These are phyloP conservation scores for Candida railenensis DNA, from an alignment of 805 yeast species.

Conservation along the genomic window DNA sequence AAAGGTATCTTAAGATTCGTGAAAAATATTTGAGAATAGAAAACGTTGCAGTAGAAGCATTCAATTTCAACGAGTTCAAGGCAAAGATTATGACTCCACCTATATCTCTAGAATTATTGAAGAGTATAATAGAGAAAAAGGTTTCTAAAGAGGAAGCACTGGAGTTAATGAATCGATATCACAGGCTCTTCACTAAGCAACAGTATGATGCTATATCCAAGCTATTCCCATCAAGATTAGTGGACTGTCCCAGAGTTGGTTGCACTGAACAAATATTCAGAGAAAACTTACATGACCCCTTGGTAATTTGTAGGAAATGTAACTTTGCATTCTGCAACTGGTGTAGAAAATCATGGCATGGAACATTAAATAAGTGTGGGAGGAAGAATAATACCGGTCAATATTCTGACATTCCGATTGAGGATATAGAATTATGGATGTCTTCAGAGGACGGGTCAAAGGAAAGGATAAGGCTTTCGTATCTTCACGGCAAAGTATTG, in stretches of 20 bases:
- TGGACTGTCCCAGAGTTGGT: conserved; percentile 46
- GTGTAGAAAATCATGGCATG: conserved; percentile 65
- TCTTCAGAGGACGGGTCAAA: conserved; percentile 25
- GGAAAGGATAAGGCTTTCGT: conserved; percentile 31
- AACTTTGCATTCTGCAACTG: conserved; percentile 53
- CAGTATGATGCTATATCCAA: conserved; percentile 44
- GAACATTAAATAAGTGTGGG: conserved; percentile 46
- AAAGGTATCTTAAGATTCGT: conserved; percentile 13
- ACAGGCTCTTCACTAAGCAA: conserved; percentile 32
- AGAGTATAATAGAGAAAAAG: conserved; percentile 20
- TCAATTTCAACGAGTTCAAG: conserved; percentile 31
- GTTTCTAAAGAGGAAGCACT: conserved; percentile 4
- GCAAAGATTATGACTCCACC: conserved; percentile 39
- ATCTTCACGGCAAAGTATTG: conserved; percentile 45
- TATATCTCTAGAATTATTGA: conserved; percentile 33
- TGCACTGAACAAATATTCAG: conserved; percentile 50
- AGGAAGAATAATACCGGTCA: conserved; percentile 10
- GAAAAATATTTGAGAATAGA: conserved; percentile 19
- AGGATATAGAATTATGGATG: conserved; percentile 37
- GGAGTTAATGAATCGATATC: conserved; percentile 35
- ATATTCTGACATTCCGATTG: conserved; percentile 27
- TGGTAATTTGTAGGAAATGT: conserved; percentile 51
- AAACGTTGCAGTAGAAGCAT: conserved; percentile 9
- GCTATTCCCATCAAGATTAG: conserved; percentile 48
- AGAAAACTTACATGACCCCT: conserved; percentile 42